Percentiles rank a stretch among this genome's conserved stretches.
Conservation (phyloP, 305 asterid species). For the Rubia balearica region DNA sequence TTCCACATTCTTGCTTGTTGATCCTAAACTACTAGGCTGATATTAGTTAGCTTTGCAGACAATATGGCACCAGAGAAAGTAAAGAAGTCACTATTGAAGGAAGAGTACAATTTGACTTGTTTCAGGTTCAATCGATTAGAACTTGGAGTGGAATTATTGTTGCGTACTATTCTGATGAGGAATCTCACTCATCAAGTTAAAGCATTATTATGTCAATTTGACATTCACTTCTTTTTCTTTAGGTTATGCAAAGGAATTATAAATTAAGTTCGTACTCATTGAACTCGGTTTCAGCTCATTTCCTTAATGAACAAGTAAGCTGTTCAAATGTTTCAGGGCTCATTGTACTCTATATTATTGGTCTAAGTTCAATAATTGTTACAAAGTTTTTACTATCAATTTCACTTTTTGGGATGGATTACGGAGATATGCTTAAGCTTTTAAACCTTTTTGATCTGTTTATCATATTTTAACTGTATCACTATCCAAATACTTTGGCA, state of each 20-base stretch:
- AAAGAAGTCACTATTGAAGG: slow-evolving; percentile 95
- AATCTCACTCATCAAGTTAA: slow-evolving; percentile 5
- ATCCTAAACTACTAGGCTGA: slow-evolving; percentile 19
- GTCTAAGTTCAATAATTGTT: neutral
- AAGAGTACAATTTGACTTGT: slow-evolving; percentile 94
- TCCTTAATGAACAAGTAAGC: slow-evolving; percentile 90
- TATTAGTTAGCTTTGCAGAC: slow-evolving; percentile 53
- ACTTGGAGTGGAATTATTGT: slow-evolving; percentile 5
- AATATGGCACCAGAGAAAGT: slow-evolving; percentile 91
- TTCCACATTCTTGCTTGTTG: neutral
- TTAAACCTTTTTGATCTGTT: neutral
- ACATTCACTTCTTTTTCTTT: slow-evolving; percentile 26
- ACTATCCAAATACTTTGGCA: neutral
- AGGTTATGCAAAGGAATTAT: slow-evolving; percentile 93
- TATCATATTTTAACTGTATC: neutral
- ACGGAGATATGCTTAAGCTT: neutral
- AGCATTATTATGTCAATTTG: slow-evolving; percentile 4
- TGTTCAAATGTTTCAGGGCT: neutral
- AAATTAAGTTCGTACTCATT: slow-evolving; percentile 93
- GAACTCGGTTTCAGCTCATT: slow-evolving; percentile 98
- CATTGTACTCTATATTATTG: neutral
- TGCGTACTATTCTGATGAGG: neutral
- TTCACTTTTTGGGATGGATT: neutral
- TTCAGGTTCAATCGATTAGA: slow-evolving; percentile 57
- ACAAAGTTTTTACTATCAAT: neutral